phyloP scores from a whole-genome alignment of 2,329 filamentous ascomycete species.

The Xylariaceae sp. region DNA sequence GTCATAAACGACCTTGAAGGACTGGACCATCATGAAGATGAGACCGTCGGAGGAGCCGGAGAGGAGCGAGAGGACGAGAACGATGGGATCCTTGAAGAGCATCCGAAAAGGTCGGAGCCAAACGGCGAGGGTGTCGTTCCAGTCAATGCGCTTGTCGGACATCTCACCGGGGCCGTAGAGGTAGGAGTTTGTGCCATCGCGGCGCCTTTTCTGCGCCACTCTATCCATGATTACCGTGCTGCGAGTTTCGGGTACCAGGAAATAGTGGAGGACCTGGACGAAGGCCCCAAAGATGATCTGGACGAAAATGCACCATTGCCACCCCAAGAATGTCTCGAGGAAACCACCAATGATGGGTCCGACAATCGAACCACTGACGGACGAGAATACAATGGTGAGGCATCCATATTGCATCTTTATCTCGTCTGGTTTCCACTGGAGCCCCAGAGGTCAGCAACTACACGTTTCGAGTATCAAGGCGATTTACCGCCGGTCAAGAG shows the following conservation, averaged over 20 bases:
- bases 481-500: too few relatives aligned
- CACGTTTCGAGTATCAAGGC: too few relatives aligned
- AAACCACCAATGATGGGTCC: constrained; percentile 75
- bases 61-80: constrained; percentile 64
- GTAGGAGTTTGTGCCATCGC: constrained; percentile 27
- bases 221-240: constrained; percentile 56
- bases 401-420: constrained; percentile 63
- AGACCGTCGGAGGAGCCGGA: constrained; percentile 70
- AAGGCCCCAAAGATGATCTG: constrained; percentile 72
- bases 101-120: constrained; percentile 66
- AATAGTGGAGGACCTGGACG: constrained; percentile 60
- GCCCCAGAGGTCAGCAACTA: too few relatives aligned
- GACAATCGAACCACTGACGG: constrained; percentile 69
- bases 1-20: constrained; percentile 62
- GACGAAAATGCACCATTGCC: constrained; percentile 78
- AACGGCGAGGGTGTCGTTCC: constrained; percentile 50
- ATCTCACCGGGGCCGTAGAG: constrained; percentile 63
- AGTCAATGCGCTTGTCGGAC: constrained; percentile 48
- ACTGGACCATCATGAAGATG: constrained; percentile 75
- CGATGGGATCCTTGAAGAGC: constrained; percentile 72
- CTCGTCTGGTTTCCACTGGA: constrained; percentile 36
- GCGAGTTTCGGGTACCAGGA: constrained; percentile 71
- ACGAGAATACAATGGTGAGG: constrained; percentile 69
- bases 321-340: constrained; percentile 57
- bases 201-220: constrained; percentile 25